A percentile compares a stretch with the other conserved stretches of the same genome.
Conservation (phyloP, 2,329 filamentous ascomycete species). For the Bipolaris bicolor region DNA sequence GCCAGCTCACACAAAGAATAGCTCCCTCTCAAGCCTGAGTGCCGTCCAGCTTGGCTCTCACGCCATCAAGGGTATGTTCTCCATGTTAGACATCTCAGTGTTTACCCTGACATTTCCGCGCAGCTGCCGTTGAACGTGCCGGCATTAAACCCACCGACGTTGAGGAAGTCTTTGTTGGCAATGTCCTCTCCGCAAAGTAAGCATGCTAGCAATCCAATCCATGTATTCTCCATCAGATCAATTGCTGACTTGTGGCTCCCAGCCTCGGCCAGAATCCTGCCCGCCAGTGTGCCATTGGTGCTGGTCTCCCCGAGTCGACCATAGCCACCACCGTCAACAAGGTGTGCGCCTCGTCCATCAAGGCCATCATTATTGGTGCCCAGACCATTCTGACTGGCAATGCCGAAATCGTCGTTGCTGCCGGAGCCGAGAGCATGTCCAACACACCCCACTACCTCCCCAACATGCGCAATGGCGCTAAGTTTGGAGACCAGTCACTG, state of each 20-base stretch:
- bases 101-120: constrained; percentile 22
- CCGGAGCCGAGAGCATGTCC: constrained; percentile 97
- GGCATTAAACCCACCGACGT: constrained; percentile 87
- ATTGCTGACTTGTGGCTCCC: background rate
- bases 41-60: constrained; percentile 86
- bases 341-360: constrained; percentile 94
- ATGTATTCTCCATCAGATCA: too few species aligned
- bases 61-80: constrained; percentile 81
- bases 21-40: constrained; percentile 84
- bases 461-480: constrained; percentile 81
- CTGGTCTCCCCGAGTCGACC: constrained; percentile 79
- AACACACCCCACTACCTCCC: constrained; percentile 96
- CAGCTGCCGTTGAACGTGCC: constrained; percentile 81
- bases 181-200: constrained; percentile 95
- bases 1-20: constrained; percentile 51
- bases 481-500: constrained; percentile 89
- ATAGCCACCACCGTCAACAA: constrained; percentile 97
- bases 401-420: constrained; percentile 89
- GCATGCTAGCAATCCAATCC: constrained; percentile 22
- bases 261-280: constrained; percentile 96
- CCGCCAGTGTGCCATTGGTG: constrained; percentile 88
- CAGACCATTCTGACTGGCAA: constrained; percentile 98
- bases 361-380: constrained; percentile 91
- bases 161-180: constrained; percentile 97
- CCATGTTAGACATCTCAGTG: background rate